Percentiles rank a stretch among this genome's conserved stretches.
Conservation (phyloP, 352 stramenopile genomes). For the Phytophthora tubulina region DNA sequence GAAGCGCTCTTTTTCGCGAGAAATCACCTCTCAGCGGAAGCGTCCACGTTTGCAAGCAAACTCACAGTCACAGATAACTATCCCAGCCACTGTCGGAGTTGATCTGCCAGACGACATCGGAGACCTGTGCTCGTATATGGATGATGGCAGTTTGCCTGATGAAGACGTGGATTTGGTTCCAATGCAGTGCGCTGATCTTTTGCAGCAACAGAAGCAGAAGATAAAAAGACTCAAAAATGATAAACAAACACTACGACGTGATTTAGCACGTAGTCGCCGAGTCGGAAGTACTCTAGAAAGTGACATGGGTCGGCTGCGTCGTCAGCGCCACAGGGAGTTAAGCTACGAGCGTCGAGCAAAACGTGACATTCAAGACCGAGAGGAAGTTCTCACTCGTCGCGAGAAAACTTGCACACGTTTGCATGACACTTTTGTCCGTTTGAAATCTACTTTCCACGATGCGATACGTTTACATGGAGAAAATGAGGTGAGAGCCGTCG, state of each 20-base stretch:
- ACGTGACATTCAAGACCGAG: neutral
- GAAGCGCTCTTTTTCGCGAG: neutral
- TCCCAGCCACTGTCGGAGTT: neutral
- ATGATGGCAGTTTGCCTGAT: neutral
- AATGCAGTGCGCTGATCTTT: neutral
- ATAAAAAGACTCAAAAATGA: slow-evolving; percentile 10
- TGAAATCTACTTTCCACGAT: neutral
- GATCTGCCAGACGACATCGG: slow-evolving; percentile 15
- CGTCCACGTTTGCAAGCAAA: neutral
- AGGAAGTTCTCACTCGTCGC: neutral
- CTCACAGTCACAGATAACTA: neutral
- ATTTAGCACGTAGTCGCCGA: slow-evolving; percentile 20
- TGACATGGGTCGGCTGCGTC: slow-evolving; percentile 16
- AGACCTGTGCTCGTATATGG: slow-evolving; percentile 12
- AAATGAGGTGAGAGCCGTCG: slow-evolving; percentile 3
- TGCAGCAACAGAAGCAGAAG: slow-evolving; percentile 10
- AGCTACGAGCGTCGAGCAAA: neutral
- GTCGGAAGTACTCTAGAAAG: slow-evolving; percentile 12
- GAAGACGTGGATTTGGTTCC: neutral
- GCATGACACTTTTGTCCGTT: neutral
- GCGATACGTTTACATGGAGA: neutral
- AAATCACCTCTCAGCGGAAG: neutral
- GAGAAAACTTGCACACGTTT: slow-evolving; percentile 3
- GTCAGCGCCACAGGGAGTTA: slow-evolving; percentile 10
- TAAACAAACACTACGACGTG: slow-evolving; percentile 6